These are phyloP conservation scores for Adansonia digitata DNA, from an alignment of 345 rosid genomes.

Conservation along the genomic window DNA sequence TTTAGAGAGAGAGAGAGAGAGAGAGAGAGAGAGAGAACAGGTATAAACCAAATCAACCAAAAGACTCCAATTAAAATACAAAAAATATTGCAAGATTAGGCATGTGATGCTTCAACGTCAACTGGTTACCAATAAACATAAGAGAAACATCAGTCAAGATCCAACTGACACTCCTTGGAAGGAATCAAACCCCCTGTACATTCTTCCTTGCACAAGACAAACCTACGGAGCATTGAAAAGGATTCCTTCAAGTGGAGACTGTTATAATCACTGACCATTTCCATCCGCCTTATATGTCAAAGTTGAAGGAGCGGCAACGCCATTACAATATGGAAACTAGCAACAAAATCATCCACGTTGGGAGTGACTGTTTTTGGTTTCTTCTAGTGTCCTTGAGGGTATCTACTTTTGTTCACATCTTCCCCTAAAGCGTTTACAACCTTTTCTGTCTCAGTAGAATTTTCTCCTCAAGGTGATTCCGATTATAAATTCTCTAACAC, in stretches of 20 bases:
- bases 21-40: background rate
- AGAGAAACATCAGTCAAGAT: slow-evolving; percentile 15
- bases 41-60: background rate
- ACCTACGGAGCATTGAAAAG: background rate
- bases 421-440: slow-evolving; percentile 27
- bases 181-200: slow-evolving; percentile 10
- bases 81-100: slow-evolving; percentile 10
- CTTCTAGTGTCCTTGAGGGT: slow-evolving; percentile 26
- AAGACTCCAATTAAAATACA: slow-evolving; percentile 3
- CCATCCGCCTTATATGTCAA: slow-evolving; percentile 24
- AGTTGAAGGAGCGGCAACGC: slow-evolving; percentile 94
- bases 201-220: background rate
- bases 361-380: slow-evolving; percentile 60
- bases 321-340: slow-evolving; percentile 85
- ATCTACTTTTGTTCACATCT: slow-evolving; percentile 31
- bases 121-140: background rate
- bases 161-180: slow-evolving; percentile 12
- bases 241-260: background rate
- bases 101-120: slow-evolving; percentile 9
- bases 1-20: background rate
- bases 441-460: slow-evolving; percentile 27
- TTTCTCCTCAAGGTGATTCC: slow-evolving; percentile 40
- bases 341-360: slow-evolving; percentile 81
- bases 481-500: slow-evolving; percentile 33
- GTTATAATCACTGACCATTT: slow-evolving; percentile 18